Conservation (phyloP, 805 yeast genomes). For the Lachancea kluyveri region DNA sequence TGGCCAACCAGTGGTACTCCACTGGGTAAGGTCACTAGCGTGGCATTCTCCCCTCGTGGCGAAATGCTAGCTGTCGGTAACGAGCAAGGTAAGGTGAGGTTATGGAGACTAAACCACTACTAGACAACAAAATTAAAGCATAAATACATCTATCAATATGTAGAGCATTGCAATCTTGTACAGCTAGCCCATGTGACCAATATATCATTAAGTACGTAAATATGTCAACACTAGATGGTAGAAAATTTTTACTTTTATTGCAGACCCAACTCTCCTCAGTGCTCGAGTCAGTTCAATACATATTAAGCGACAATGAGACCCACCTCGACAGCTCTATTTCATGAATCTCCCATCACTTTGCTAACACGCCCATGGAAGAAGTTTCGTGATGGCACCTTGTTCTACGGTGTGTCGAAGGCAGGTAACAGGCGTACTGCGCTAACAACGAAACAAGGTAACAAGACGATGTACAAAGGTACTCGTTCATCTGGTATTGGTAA, state of each 20-base stretch:
- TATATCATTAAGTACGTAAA: no score
- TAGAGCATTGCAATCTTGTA: no score
- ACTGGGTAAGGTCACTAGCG: slow-evolving; percentile 83
- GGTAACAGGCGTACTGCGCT: slow-evolving; percentile 82
- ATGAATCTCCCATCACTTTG: slow-evolving; percentile 37
- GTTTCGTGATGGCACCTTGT: slow-evolving; percentile 73
- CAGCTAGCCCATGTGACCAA: no score
- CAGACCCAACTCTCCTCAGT: no score
- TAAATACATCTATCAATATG: no score
- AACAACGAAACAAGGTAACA: slow-evolving; percentile 91
- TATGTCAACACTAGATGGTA: no score
- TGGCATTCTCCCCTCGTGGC: slow-evolving; percentile 70
- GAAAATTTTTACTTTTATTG: no score
- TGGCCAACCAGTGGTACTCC: slow-evolving; percentile 99
- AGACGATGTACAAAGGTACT: slow-evolving; percentile 92
- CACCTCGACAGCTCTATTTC: slow-evolving; percentile 40
- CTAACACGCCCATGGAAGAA: slow-evolving; percentile 88
- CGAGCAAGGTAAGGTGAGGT: slow-evolving; percentile 81
- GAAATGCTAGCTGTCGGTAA: slow-evolving; percentile 87
- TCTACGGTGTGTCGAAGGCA: slow-evolving; percentile 70
- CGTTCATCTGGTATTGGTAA: slow-evolving; percentile 90
- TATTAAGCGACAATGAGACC: slow-evolving; percentile 57
- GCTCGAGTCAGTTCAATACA: no score
- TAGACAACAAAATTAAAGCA: no score
- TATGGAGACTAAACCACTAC: slow-evolving; percentile 86